Base-by-base conservation (phyloP, 495 filamentous ascomycete genomes). In the Hyaloscypha bicolor region DNA sequence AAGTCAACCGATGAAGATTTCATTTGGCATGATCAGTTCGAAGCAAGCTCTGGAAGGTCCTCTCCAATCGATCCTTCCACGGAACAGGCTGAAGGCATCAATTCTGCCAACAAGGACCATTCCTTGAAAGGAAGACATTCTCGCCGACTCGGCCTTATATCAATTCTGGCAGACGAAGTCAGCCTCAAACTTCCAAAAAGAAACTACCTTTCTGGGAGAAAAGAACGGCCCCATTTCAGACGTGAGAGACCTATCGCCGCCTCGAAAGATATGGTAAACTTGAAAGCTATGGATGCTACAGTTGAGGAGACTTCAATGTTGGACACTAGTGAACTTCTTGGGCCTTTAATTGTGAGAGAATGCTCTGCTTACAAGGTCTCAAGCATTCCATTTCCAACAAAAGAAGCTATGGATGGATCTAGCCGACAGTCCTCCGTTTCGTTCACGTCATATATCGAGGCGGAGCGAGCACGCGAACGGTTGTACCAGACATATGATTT, bases 361-460 rank as follows among this genome's bases (percentile, higher is more conserved):
- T 8, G 42, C 42, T 48, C 42, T 48, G 8, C 9, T 16, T 19
- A 16, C 16, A 3, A 48, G 42, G 4, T 19, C 4, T 16, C 16
- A 14, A 12, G 16, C 11, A 48, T 48, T 4, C 42, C 6, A 19
- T 48, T 48, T 48, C 42, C 42, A 48, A 19, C 42, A 6, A 48
- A 48, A 48, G 42, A 48, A 48, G 42, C 4, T 3, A 16, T 19
- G 16, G 42, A 14, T 16, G 16, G 16, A 37, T 22, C 21, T 32
- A 63, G 51, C 9, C 42, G 21, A n/a, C 30, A 6, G 19, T 55
- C 61, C 39, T 25, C 32, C 16, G 25, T 63, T 12, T 63, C 61
- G 3, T 63, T 52, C 48, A 63, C 42, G 4, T 63, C 61, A 4
- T 63, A 63, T 21, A 65, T 65, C 39, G 53, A 65, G 45, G 63